Percentiles rank a stretch among this genome's conserved stretches.
These are phyloP conservation scores for Alternaria novae-zelandiae DNA, from an alignment of 2,329 filamentous ascomycete species.

Conservation along the genomic window DNA sequence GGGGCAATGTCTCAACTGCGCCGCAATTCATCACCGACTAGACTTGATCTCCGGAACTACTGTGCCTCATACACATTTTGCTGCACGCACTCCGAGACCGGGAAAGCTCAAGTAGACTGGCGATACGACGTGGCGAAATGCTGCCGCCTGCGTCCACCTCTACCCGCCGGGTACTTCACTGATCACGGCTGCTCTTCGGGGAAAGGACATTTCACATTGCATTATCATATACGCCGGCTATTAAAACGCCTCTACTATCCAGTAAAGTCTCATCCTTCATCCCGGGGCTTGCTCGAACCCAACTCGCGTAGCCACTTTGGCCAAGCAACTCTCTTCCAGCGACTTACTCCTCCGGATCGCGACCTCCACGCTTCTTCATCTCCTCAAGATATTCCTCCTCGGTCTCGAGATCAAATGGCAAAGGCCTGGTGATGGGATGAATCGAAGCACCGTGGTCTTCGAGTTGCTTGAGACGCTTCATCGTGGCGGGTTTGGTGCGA, in stretches of 20 bases:
- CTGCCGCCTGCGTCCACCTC: neutral
- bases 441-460: slow-evolving; percentile 58
- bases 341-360: slow-evolving; percentile 52
- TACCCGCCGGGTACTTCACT: neutral
- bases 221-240: neutral
- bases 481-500: slow-evolving; percentile 56
- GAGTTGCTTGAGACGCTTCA: slow-evolving; percentile 58
- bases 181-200: neutral
- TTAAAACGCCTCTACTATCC: neutral
- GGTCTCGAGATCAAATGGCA: slow-evolving; percentile 58
- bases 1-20: slow-evolving; percentile 1
- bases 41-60: neutral
- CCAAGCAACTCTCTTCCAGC: neutral
- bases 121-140: neutral
- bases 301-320: neutral
- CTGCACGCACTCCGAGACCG: neutral
- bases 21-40: neutral
- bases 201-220: neutral
- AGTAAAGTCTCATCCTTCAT: neutral
- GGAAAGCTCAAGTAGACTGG: neutral
- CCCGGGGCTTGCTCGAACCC: neutral
- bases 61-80: neutral
- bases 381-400: slow-evolving; percentile 57
- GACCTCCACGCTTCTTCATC: slow-evolving; percentile 50
- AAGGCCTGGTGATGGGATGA: slow-evolving; percentile 61